A percentile compares a stretch with the other conserved stretches of the same genome.
Conservation (phyloP, 306 rosid species). For the Acacia crassicarpa region DNA sequence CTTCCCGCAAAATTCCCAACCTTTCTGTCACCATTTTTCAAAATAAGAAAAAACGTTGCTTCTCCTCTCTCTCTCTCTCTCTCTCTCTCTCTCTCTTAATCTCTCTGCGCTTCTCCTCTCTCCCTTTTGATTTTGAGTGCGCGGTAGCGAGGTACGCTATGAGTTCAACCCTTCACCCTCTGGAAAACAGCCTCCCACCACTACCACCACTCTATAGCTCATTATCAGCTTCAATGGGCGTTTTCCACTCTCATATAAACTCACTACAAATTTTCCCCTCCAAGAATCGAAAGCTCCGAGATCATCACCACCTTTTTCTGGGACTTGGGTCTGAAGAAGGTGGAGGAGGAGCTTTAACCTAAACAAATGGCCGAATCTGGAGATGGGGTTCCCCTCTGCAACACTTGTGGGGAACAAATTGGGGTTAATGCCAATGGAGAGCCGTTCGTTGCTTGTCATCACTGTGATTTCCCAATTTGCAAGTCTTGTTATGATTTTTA, state of each 20-base stretch:
- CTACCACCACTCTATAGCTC: constrained; percentile 26
- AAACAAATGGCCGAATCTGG: constrained; percentile 62
- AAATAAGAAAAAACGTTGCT: constrained; percentile 36
- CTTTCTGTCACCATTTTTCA: constrained; percentile 1
- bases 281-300: constrained; percentile 30
- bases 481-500: constrained; percentile 67
- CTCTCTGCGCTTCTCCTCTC: constrained; percentile 43
- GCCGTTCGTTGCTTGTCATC: constrained; percentile 71
- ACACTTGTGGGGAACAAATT: constrained; percentile 75
- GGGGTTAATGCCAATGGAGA: constrained; percentile 69
- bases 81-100: constrained; percentile 12
- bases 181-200: constrained; percentile 50
- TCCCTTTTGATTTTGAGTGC: constrained; percentile 3
- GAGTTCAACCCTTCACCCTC: constrained; percentile 78
- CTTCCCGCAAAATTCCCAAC: constrained; percentile 55
- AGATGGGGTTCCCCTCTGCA: constrained; percentile 56
- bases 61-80: constrained; percentile 36
- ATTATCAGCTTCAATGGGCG: constrained; percentile 27
- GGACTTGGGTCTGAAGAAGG: constrained; percentile 28
- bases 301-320: neutral
- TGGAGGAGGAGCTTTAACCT: constrained; percentile 1
- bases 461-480: constrained; percentile 77
- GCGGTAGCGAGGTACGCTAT: constrained; percentile 29
- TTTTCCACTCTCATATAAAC: constrained; percentile 45
- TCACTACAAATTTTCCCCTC: constrained; percentile 4